Evolutionary conservation across 2,329 filamentous ascomycete species (phyloP), one percentile per base, ranked within the genome.

Genomic region (Aspergillaceae sp.): DNA sequence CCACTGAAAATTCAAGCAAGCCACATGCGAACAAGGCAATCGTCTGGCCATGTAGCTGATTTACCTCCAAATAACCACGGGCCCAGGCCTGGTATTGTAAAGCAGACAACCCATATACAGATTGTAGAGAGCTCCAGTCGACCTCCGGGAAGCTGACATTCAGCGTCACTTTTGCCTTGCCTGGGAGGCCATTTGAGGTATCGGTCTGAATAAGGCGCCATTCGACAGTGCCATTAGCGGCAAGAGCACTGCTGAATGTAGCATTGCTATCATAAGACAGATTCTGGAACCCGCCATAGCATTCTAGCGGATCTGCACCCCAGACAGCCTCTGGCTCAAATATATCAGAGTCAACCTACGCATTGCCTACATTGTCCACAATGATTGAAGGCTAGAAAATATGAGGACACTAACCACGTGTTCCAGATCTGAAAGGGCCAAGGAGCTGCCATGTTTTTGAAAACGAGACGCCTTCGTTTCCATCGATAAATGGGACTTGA

Each of bases 11-110:
- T 51, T 81, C 77, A 6, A 79, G 59, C 30, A 78, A 59, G 28
- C 70, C 60, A 48, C 75, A 70, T 1, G 69, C 71, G 51, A 72
- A 70, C 1, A 80, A 50, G 9, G 68, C 59, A 28, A 76, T 55
- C 26, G 56, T 51, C 41, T 52, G 50, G 19, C 58, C 56, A 29
- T 61, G 55, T 29, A 61, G 55, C 7, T 63, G 63, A 19, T 51
- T 43, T 4, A 77, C 59, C 11, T 60, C 57, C n/a, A 77, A 60
- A 44, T 66, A 60, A 33, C 78, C 77, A 42, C 77, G 68, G 28
- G 71, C 68, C 78, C 78, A 82, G 6, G 72, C 74, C 56, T 80
- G 78, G 58, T 75, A 80, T 54, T 81, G 78, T 8, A 77, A 61
- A 11, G 74, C 75, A 41, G 76, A 67, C 78, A 77, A 82, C 40